These are phyloP conservation scores for Salix exigua DNA, from an alignment of 345 rosid species.

Conservation along the genomic window DNA sequence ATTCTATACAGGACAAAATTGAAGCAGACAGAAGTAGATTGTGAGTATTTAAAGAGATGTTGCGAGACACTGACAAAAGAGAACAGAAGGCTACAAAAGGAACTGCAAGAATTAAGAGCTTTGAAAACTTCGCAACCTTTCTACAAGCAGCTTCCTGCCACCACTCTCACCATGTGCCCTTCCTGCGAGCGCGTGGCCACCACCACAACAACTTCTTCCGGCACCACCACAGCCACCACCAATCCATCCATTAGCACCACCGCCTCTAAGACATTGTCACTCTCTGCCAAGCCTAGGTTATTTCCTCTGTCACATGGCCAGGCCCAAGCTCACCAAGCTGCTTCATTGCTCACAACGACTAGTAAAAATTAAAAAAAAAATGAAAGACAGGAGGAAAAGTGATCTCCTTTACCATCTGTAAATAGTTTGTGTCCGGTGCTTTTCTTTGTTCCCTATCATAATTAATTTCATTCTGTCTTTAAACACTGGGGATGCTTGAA, in stretches of 20 bases:
- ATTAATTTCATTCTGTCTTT: not conserved
- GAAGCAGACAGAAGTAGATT: conserved; percentile 93
- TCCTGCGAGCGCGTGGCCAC: conserved; percentile 93
- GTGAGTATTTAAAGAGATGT: conserved; percentile 84
- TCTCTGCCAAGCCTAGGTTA: conserved; percentile 23
- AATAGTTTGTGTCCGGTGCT: conserved; percentile 2
- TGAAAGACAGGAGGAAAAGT: not conserved
- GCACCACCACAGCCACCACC: conserved; percentile 15
- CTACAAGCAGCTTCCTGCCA: conserved; percentile 95
- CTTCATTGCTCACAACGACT: conserved; percentile 18
- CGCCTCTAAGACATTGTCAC: conserved; percentile 12
- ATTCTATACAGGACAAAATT: conserved; percentile 64
- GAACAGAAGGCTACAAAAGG: conserved; percentile 84
- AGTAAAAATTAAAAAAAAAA: not conserved
- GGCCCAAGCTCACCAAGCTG: conserved; percentile 28
- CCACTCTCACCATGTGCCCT: conserved; percentile 99
- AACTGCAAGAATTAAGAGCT: conserved; percentile 75
- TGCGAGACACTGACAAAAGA: conserved; percentile 89
- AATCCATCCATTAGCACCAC: not conserved
- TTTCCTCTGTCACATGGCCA: conserved; percentile 29
- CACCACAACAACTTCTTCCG: conserved; percentile 38
- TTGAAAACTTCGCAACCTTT: conserved; percentile 77
- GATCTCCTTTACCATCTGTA: not conserved
- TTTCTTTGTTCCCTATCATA: not conserved
- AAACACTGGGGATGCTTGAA: not conserved